Conservation (phyloP, 441 rosid species). For the Populus trichocarpa region DNA sequence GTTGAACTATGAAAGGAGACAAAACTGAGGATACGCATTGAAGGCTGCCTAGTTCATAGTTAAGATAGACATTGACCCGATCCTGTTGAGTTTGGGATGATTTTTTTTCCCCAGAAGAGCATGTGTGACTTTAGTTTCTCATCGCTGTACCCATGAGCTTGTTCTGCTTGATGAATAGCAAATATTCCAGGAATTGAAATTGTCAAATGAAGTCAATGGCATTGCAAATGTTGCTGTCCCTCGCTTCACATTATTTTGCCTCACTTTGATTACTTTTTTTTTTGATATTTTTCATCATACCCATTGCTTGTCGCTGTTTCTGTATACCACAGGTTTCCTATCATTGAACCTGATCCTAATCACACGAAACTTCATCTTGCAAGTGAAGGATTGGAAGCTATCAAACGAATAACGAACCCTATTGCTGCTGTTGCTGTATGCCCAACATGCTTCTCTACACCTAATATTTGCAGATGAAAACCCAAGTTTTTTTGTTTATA, state of each 20-base stretch:
- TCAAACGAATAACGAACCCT: slow-evolving; percentile 79
- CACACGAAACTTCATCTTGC: slow-evolving; percentile 96
- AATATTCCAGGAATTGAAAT: neutral
- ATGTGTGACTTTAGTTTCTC: neutral
- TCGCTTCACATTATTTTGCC: neutral
- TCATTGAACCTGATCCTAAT: slow-evolving; percentile 94
- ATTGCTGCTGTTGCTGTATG: slow-evolving; percentile 97
- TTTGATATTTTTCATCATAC: neutral
- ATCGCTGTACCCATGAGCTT: neutral
- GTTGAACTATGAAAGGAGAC: neutral
- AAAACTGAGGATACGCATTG: neutral
- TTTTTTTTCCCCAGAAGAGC: neutral
- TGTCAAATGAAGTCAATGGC: neutral
- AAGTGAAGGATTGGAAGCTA: slow-evolving; percentile 84
- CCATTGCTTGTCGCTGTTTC: slow-evolving; percentile 13
- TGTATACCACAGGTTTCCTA: slow-evolving; percentile 63
- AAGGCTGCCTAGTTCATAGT: neutral
- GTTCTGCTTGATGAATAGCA: neutral
- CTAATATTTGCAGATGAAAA: neutral
- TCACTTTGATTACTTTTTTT: neutral
- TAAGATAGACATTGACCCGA: neutral
- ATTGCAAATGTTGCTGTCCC: neutral
- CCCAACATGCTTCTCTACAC: neutral
- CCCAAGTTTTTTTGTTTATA: neutral
- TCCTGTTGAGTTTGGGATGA: neutral